Base-by-base conservation (phyloP, 2,329 filamentous ascomycete genomes). In the Cryphonectria japonica region DNA sequence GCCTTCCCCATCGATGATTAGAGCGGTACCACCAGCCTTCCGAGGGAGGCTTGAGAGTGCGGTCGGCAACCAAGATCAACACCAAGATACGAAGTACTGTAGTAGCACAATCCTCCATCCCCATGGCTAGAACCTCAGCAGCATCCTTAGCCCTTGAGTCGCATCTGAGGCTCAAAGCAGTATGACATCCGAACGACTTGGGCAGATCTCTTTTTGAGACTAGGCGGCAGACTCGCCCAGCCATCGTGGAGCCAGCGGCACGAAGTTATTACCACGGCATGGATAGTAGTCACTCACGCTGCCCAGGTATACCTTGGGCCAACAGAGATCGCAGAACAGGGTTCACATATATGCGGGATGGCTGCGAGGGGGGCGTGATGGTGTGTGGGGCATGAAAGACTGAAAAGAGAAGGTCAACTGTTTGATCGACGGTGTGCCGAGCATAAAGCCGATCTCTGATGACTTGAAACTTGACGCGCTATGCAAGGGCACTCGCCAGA, bases 381-480 rank as follows among this genome's bases (percentile, higher is more conserved):
- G 11, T 6, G 29, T 61, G 71, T 72, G 71, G 71, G 66, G 71
- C 57, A 68, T 13, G 22, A 62, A 19, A 52, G 68, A 29, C 71
- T 69, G 41, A 62, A 71, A 71, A 63, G 60, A 69, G 66, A 60
- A 69, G 59, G 71, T 64, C 59, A 16, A 65, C n/a, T 69, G 69
- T 71, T 73, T 73, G 66, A 73, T 71, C 66, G 62, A 54, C 71
- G 32, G 65, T 57, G 43, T 65, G 69, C 63, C 66, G 66, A 73
- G 71, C 71, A 66, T 69, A 69, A 71, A 54, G 69, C 67, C 71
- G 66, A 67, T 67, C 66, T 62, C 32, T 34, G 22, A 71, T 29
- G 66, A 71, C 59, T 66, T 73, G 71, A 73, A 73, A 73, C 71
- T 71, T 73, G 67, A 71, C 71, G 64, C 69, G 63, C 69, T 60